Conservation (phyloP, 805 yeast genomes). For the Lachancea quebecensis region DNA sequence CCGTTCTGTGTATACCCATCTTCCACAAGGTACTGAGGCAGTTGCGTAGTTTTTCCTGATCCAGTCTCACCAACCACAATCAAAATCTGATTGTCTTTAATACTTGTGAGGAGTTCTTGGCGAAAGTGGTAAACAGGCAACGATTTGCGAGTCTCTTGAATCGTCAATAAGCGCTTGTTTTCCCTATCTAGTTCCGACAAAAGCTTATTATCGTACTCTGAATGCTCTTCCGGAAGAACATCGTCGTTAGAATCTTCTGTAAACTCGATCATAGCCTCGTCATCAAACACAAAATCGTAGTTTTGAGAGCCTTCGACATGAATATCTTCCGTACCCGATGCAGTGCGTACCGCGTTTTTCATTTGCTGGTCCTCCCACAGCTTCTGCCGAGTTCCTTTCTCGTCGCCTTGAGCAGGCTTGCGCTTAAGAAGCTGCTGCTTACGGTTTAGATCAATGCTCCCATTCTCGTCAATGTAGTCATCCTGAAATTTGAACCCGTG, state of each 20-base stretch:
- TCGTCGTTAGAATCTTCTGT: constrained; percentile 26
- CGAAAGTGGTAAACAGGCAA: constrained; percentile 71
- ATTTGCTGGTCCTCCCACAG: constrained; percentile 33
- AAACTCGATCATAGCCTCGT: constrained; percentile 53
- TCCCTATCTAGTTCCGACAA: constrained; percentile 20
- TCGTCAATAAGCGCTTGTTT: constrained; percentile 23
- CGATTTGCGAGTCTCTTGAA: constrained; percentile 50
- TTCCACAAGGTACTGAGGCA: constrained; percentile 81
- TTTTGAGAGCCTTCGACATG: constrained; percentile 30
- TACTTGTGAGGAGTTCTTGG: constrained; percentile 50
- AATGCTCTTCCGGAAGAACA: constrained; percentile 26
- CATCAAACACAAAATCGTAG: constrained; percentile 74
- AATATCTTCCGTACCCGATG: constrained; percentile 21
- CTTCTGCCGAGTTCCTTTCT: constrained; percentile 28
- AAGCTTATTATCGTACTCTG: constrained; percentile 23
- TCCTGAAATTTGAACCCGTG: constrained; percentile 49
- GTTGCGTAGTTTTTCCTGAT: constrained; percentile 90
- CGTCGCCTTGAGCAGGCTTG: constrained; percentile 18
- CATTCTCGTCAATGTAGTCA: constrained; percentile 46
- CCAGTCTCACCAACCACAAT: constrained; percentile 86
- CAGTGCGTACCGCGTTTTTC: constrained; percentile 19
- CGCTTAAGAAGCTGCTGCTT: constrained; percentile 46
- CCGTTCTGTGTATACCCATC: constrained; percentile 63
- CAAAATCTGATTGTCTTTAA: constrained; percentile 56
- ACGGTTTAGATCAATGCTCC: constrained; percentile 46